Evolutionary conservation across 2,329 filamentous ascomycete genomes (phyloP).

Genomic region (Sporothrix brasiliensis): DNA sequence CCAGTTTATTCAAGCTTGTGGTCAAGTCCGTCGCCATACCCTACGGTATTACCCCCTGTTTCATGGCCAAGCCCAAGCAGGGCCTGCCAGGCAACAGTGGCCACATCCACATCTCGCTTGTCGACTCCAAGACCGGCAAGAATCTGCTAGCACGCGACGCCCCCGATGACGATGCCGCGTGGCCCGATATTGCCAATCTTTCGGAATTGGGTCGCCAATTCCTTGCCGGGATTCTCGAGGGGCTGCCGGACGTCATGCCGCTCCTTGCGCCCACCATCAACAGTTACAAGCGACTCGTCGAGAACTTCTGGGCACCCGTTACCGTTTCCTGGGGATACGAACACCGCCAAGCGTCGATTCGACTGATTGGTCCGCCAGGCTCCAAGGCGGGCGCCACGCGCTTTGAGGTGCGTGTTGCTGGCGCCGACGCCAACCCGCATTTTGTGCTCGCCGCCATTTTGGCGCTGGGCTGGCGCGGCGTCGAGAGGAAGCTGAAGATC

Average conservation of each 20-base stretch:
- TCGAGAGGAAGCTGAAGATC: conserved; percentile 89
- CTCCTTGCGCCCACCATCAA: conserved; percentile 92
- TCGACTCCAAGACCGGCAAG: conserved; percentile 72
- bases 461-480: conserved; percentile 84
- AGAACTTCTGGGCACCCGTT: conserved; percentile 99
- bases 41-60: conserved; percentile 91
- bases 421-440: conserved; percentile 91
- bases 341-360: conserved; percentile 88
- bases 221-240: conserved; percentile 84
- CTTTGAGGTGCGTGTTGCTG: conserved; percentile 89
- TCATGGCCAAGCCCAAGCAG: conserved; percentile 96
- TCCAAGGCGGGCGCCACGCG: conserved; percentile 82
- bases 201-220: conserved; percentile 92
- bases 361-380: conserved; percentile 86
- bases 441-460: conserved; percentile 85
- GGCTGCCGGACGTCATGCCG: conserved; percentile 93
- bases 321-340: conserved; percentile 97
- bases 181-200: conserved; percentile 74
- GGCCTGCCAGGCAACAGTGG: conserved; percentile 93
- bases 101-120: conserved; percentile 91
- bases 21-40: conserved; percentile 87
- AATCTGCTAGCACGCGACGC: conserved; percentile 80
- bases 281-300: conserved; percentile 95
- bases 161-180: conserved; percentile 70
- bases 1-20: conserved; percentile 89